These are phyloP conservation scores for Aspergillus incahuasiensis DNA, from an alignment of 495 filamentous ascomycete genomes.

Conservation along the genomic window DNA sequence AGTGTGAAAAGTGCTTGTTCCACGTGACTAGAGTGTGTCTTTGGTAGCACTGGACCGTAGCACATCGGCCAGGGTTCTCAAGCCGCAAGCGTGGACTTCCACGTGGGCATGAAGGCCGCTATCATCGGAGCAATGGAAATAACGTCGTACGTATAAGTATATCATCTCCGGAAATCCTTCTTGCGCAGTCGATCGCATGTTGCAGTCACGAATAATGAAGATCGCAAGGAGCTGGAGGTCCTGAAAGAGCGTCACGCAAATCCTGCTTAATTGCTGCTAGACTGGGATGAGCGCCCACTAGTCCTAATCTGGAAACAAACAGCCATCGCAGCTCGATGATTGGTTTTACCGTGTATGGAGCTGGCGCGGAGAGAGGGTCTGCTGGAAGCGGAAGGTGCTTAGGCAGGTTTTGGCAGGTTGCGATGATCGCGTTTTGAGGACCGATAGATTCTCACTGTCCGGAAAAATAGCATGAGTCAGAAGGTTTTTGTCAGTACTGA, in stretches of 20 bases:
- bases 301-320: not conserved
- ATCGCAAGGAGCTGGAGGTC: not conserved
- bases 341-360: not conserved
- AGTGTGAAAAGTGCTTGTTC: conserved; percentile 16
- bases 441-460: not conserved
- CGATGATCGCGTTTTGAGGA: not conserved
- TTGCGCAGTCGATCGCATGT: not conserved
- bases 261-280: not conserved
- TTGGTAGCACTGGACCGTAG: not conserved
- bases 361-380: too few species aligned
- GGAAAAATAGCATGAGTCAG: not conserved
- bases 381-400: conserved; percentile 1
- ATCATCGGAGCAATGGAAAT: conserved; percentile 5
- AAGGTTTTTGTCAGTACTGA: not conserved
- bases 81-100: conserved; percentile 8
- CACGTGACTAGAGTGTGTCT: conserved; percentile 12
- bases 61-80: conserved; percentile 7
- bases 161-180: not conserved
- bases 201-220: not conserved
- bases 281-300: not conserved
- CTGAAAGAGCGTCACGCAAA: not conserved
- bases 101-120: conserved; percentile 14
- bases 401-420: not conserved
- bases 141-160: not conserved
- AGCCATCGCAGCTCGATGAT: not conserved